Conservation (phyloP, 2,329 filamentous ascomycete species). For the Dactylonectria macrodidyma region DNA sequence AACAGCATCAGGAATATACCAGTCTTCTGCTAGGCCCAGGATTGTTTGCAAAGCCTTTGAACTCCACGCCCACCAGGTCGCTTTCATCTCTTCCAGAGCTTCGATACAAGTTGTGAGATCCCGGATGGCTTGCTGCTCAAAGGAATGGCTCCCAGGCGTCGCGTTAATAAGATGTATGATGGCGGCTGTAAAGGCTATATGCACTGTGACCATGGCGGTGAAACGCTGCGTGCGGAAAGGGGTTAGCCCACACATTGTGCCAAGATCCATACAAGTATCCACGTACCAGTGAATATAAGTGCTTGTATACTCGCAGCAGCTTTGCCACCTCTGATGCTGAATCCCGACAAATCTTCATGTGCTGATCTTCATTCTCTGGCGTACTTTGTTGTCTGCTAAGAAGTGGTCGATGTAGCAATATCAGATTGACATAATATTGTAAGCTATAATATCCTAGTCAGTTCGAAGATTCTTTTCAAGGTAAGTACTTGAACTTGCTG, state of each 20-base stretch:
- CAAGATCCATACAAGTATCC: neutral
- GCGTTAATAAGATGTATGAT: neutral
- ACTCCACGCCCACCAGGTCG: neutral
- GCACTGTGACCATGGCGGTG: neutral
- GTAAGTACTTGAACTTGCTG: neutral
- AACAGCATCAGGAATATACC: too few relatives aligned
- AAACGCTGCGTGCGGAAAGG: neutral
- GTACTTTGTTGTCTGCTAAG: neutral
- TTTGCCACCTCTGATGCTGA: neutral
- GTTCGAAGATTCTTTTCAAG: neutral
- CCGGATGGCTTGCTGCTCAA: neutral
- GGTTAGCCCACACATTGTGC: neutral
- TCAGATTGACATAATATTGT: neutral
- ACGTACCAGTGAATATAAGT: neutral
- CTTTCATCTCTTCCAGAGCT: neutral
- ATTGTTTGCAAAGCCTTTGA: neutral
- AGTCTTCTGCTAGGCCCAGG: neutral
- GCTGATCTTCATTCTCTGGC: neutral
- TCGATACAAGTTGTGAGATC: neutral
- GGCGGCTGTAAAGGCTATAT: neutral
- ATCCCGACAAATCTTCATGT: neutral
- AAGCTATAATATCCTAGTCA: neutral
- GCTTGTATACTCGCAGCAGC: neutral
- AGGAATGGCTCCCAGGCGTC: neutral
- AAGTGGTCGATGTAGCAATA: neutral